Percentiles rank a stretch among this genome's conserved stretches.
These are phyloP conservation scores for Exophiala oligosperma DNA, from an alignment of 2,329 filamentous ascomycete genomes.

Conservation along the genomic window DNA sequence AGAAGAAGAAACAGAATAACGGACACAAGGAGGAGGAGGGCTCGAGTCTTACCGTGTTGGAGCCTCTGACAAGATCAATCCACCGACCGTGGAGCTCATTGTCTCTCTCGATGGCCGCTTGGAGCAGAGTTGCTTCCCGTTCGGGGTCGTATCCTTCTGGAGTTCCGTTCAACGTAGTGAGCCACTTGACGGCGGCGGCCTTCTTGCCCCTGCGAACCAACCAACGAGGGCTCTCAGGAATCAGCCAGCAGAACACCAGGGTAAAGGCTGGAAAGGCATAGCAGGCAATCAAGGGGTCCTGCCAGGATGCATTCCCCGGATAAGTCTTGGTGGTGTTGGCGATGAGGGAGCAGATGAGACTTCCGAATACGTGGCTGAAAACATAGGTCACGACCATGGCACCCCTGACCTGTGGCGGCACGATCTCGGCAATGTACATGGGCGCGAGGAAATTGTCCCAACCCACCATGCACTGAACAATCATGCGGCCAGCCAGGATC, in stretches of 20 bases:
- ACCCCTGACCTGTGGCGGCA: slow-evolving; percentile 9
- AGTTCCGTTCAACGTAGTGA: background rate
- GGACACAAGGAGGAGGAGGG: too few species aligned
- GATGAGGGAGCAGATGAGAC: background rate
- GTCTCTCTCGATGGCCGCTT: slow-evolving; percentile 10
- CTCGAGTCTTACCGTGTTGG: slow-evolving; percentile 9
- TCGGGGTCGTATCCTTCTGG: background rate
- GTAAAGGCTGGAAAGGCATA: background rate
- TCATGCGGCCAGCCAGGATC: slow-evolving; percentile 22
- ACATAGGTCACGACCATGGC: too few species aligned
- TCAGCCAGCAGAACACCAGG: background rate
- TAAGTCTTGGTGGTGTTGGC: background rate
- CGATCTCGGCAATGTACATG: slow-evolving; percentile 25
- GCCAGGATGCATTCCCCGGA: background rate
- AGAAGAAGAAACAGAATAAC: too few species aligned
- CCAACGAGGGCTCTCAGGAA: background rate
- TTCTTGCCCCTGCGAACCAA: background rate
- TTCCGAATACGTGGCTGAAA: too few species aligned
- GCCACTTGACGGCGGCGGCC: background rate
- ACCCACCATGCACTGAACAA: slow-evolving; percentile 24
- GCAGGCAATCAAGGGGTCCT: background rate
- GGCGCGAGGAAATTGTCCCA: slow-evolving; percentile 27
- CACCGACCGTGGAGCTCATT: slow-evolving; percentile 22
- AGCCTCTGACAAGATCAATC: slow-evolving; percentile 13
- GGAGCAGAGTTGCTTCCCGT: slow-evolving; percentile 5